Evolutionary conservation across 345 rosid species (phyloP).

Genomic region (Citrus glauca): DNA sequence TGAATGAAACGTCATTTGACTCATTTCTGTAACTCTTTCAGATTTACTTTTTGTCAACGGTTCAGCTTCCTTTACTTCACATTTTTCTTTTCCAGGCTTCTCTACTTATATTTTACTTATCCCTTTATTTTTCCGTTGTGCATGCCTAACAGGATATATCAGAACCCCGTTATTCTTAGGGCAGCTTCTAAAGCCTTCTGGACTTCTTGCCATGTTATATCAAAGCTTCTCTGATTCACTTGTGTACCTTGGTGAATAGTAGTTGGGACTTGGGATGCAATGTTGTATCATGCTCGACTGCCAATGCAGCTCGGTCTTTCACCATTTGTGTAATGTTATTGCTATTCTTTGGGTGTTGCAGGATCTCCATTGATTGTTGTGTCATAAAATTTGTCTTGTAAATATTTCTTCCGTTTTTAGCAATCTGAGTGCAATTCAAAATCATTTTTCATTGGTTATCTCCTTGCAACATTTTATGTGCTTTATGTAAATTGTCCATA

Average conservation of each 20-base stretch:
- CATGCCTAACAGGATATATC: conserved; percentile 65
- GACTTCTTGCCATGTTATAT: conserved; percentile 79
- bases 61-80: not conserved
- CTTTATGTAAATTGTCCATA: not conserved
- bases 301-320: conserved; percentile 24
- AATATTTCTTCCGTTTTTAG: conserved; percentile 20
- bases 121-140: not conserved
- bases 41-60: not conserved
- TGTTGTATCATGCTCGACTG: conserved; percentile 22
- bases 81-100: not conserved
- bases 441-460: conserved; percentile 15
- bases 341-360: conserved; percentile 32
- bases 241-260: not conserved
- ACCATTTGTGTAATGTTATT: conserved; percentile 19
- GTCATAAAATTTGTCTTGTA: conserved; percentile 27
- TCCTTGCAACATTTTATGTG: not conserved
- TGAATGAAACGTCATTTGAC: not conserved
- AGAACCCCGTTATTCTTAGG: conserved; percentile 73
- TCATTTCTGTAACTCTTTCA: not conserved
- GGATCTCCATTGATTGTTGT: conserved; percentile 20
- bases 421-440: conserved; percentile 27
- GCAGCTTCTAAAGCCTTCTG: conserved; percentile 85
- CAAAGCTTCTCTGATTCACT: conserved; percentile 67
- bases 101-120: not conserved
- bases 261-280: conserved; percentile 12